Conservation (phyloP, 106 monocot species). For the Allium sativum region DNA sequence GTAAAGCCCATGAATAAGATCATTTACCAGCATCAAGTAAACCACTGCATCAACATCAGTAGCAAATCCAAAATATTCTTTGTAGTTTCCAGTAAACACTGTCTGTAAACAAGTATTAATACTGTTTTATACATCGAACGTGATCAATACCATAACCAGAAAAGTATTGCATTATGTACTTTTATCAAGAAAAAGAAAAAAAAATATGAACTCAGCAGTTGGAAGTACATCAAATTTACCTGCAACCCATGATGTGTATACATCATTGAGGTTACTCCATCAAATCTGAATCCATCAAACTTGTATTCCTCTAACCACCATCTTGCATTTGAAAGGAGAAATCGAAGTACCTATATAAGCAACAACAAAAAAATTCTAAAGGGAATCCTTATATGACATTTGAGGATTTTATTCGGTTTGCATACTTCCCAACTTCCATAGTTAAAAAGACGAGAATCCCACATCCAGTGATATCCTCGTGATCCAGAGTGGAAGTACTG, state of each 20-base stretch:
- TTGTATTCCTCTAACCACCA: slow-evolving; percentile 99
- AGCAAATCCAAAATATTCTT: slow-evolving; percentile 90
- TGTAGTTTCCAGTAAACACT: slow-evolving; percentile 90
- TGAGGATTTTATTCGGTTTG: neutral
- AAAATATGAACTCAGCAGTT: neutral
- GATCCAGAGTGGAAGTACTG: slow-evolving; percentile 89
- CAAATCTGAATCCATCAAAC: slow-evolving; percentile 99
- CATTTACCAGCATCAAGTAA: slow-evolving; percentile 96
- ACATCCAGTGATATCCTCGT: slow-evolving; percentile 97
- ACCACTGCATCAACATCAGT: slow-evolving; percentile 92
- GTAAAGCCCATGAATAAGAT: slow-evolving; percentile 87
- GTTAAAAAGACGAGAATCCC: slow-evolving; percentile 99
- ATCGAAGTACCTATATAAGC: slow-evolving; percentile 63
- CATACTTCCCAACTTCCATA: slow-evolving; percentile 95
- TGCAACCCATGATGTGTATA: slow-evolving; percentile 94
- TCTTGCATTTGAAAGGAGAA: slow-evolving; percentile 97
- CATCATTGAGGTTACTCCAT: slow-evolving; percentile 99
- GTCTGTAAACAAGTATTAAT: slow-evolving; percentile 30
- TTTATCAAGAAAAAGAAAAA: neutral
- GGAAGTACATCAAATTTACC: slow-evolving; percentile 20
- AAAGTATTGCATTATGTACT: neutral
- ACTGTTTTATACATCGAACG: neutral
- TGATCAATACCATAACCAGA: neutral
- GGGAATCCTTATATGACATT: no score
- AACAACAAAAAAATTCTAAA: neutral